A percentile compares a stretch with the other conserved stretches of the same genome.
phyloP scores from a whole-genome alignment of 2,329 filamentous ascomycete genomes.

The Exophiala xenobiotica region DNA sequence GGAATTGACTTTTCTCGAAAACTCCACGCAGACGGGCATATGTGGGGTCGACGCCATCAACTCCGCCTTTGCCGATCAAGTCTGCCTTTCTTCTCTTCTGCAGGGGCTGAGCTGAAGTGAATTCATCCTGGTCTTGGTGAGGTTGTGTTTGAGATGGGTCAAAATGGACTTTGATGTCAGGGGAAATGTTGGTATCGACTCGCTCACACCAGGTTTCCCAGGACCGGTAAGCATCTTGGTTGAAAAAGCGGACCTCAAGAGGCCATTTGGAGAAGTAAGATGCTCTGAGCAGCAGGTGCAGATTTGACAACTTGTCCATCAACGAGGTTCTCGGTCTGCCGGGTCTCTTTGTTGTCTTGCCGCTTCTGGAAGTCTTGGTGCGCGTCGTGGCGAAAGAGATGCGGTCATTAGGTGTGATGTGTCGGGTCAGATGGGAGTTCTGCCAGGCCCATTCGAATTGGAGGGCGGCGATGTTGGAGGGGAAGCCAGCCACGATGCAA shows the following conservation, averaged over 20 bases:
- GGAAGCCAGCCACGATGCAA: slow-evolving; percentile 82
- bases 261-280: slow-evolving; percentile 83
- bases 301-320: slow-evolving; percentile 69
- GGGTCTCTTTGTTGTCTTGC: slow-evolving; percentile 48
- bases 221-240: slow-evolving; percentile 62
- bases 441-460: slow-evolving; percentile 98
- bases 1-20: slow-evolving; percentile 51
- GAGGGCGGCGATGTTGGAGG: slow-evolving; percentile 78
- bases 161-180: slow-evolving; percentile 54
- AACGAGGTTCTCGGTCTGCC: slow-evolving; percentile 61
- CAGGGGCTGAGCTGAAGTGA: slow-evolving; percentile 29
- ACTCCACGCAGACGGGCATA: slow-evolving; percentile 52
- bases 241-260: slow-evolving; percentile 75
- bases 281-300: slow-evolving; percentile 77
- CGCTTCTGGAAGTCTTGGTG: slow-evolving; percentile 34
- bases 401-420: slow-evolving; percentile 64
- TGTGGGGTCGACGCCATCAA: slow-evolving; percentile 52
- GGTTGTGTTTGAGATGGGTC: slow-evolving; percentile 43
- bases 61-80: slow-evolving; percentile 36
- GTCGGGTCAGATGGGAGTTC: slow-evolving; percentile 76
- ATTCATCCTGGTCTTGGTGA: slow-evolving; percentile 25
- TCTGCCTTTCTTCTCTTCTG: slow-evolving; percentile 27
- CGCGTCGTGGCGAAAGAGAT: slow-evolving; percentile 28
- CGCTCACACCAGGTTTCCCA: slow-evolving; percentile 64
- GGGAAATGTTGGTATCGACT: slow-evolving; percentile 49